A percentile compares a stretch with the other conserved stretches of the same genome.
These are phyloP conservation scores for Komagataea norvegica DNA, from an alignment of 1,139 yeast species.

Conservation along the genomic window DNA sequence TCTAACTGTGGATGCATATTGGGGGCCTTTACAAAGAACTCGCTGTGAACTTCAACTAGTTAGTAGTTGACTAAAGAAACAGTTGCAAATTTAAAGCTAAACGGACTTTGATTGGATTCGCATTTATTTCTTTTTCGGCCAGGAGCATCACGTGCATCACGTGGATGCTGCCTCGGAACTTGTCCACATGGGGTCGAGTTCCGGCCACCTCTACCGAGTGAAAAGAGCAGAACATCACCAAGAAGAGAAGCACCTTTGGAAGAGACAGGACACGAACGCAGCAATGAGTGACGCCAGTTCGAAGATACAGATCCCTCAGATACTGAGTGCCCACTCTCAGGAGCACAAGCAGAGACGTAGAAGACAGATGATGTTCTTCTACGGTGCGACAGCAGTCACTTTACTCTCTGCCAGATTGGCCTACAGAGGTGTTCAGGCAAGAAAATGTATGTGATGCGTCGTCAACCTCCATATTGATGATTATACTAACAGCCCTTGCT, in stretches of 20 bases:
- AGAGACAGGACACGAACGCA: no score
- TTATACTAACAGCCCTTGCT: constrained; percentile 4
- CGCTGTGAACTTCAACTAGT: no score
- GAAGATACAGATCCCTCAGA: constrained; percentile 15
- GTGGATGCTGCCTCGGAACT: no score
- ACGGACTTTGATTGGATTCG: no score
- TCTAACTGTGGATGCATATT: constrained; percentile 41
- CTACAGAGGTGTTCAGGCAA: constrained; percentile 63
- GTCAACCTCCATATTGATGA: not conserved
- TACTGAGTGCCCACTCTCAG: constrained; percentile 14
- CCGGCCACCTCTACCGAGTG: no score
- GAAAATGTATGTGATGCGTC: constrained; percentile 52
- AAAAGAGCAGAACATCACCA: no score
- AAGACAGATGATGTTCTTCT: constrained; percentile 66
- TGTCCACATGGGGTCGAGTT: no score
- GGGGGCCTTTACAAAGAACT: not conserved
- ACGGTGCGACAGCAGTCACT: constrained; percentile 69
- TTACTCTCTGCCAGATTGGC: constrained; percentile 71
- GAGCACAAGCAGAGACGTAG: constrained; percentile 46
- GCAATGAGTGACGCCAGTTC: constrained; percentile 15
- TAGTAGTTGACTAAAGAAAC: no score
- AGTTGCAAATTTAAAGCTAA: no score
- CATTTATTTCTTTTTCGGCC: no score
- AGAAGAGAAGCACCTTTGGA: no score
- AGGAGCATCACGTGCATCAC: no score